Evolutionary conservation across 345 rosid genomes (phyloP).

Genomic region (Hibiscus mutabilis): DNA sequence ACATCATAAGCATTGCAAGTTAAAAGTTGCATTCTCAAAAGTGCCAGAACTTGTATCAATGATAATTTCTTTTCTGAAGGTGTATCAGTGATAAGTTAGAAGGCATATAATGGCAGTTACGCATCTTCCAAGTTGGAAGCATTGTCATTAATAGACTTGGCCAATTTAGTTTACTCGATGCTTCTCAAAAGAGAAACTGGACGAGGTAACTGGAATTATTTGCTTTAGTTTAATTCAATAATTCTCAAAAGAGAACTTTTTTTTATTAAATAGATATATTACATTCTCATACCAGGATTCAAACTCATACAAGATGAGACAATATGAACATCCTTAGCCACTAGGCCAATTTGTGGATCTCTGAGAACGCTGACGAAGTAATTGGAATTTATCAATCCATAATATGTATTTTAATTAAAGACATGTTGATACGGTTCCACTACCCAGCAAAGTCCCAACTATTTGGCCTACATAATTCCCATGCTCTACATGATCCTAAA

Average conservation of each 20-base stretch:
- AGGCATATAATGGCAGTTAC: background rate
- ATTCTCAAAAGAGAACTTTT: background rate
- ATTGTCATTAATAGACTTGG: background rate
- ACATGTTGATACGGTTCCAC: too few relatives aligned
- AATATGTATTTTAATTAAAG: too few relatives aligned
- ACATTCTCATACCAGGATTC: too few relatives aligned
- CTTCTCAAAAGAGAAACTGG: background rate
- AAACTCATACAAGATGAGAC: too few relatives aligned
- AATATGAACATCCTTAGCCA: too few relatives aligned
- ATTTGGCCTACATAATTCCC: too few relatives aligned
- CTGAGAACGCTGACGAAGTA: background rate
- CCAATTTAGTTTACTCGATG: background rate
- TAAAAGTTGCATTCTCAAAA: background rate
- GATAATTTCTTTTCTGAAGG: too few relatives aligned
- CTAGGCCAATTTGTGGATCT: too few relatives aligned
- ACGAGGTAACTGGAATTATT: background rate
- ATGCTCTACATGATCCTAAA: too few relatives aligned
- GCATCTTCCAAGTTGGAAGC: background rate
- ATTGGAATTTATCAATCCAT: background rate
- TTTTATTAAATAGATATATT: too few relatives aligned
- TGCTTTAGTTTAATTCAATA: background rate
- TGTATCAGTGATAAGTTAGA: background rate
- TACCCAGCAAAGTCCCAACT: too few relatives aligned
- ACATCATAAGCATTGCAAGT: background rate
- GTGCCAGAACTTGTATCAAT: background rate